phyloP scores from a whole-genome alignment of 371 early-diverging fungal species.

The Sporodiniella umbellata region DNA sequence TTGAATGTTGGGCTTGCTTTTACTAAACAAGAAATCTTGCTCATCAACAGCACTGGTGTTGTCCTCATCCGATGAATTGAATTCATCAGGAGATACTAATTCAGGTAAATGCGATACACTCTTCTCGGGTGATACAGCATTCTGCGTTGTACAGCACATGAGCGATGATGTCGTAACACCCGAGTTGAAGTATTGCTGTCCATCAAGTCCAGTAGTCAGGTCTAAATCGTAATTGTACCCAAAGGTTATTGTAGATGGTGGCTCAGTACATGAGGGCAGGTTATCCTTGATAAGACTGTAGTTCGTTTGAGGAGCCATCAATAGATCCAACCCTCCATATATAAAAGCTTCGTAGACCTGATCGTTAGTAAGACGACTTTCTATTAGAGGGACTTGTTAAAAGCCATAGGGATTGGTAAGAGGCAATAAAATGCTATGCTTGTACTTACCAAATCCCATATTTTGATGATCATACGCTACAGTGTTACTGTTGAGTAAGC shows the following conservation, averaged over 20 bases:
- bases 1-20: too few relatives aligned
- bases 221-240: conserved; percentile 1
- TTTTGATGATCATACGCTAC: too few relatives aligned
- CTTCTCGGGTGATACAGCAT: neutral
- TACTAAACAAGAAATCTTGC: neutral
- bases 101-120: conserved; percentile 1
- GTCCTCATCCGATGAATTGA: neutral
- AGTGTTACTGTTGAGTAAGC: too few relatives aligned
- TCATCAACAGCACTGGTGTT: neutral
- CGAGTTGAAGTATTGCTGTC: conserved; percentile 9
- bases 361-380: neutral
- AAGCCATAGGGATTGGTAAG: neutral
- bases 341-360: neutral
- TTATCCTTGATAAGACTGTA: neutral
- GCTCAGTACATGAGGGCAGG: neutral
- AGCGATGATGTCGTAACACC: conserved; percentile 5
- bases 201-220: neutral
- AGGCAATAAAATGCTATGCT: neutral
- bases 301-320: neutral
- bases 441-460: too few relatives aligned
- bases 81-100: conserved; percentile 1
- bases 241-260: neutral
- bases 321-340: neutral
- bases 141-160: neutral
- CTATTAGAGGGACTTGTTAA: neutral